Evolutionary conservation across 352 stramenopile genomes (phyloP).

Genomic region (Thalassiosira ordinaria): DNA sequence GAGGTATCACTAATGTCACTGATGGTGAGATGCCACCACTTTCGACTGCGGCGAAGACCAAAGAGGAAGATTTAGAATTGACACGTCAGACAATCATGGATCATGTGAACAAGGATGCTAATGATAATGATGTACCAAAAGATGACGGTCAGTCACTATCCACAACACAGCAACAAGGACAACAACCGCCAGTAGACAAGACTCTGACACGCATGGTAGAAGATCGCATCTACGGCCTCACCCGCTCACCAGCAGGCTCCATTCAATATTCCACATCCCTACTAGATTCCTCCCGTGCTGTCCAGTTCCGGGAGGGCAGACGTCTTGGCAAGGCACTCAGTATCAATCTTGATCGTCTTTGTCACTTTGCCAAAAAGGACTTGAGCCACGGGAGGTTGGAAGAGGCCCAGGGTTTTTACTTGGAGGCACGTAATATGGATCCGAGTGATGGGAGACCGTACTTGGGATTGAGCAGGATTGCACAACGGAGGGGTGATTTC

Average conservation of each 20-base stretch:
- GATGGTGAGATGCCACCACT: not conserved
- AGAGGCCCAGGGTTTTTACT: conserved; percentile 74
- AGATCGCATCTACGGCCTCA: conserved; percentile 78
- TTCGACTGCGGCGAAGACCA: not conserved
- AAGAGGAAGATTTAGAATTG: conserved; percentile 24
- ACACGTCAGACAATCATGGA: conserved; percentile 27
- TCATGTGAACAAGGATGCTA: conserved; percentile 5
- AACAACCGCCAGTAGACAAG: conserved; percentile 49
- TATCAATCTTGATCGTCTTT: conserved; percentile 79
- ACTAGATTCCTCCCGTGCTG: conserved; percentile 63
- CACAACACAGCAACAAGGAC: not conserved
- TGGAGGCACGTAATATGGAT: conserved; percentile 68
- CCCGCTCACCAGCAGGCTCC: conserved; percentile 44
- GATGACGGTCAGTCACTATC: not conserved
- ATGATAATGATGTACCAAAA: not conserved
- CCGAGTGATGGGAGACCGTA: conserved; percentile 81
- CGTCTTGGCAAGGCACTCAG: conserved; percentile 71
- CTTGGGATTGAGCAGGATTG: conserved; percentile 77
- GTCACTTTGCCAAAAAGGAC: conserved; percentile 80
- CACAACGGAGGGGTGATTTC: conserved; percentile 75
- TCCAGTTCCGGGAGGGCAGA: conserved; percentile 80
- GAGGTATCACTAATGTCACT: not conserved
- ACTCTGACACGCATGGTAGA: conserved; percentile 78
- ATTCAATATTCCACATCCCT: conserved; percentile 77
- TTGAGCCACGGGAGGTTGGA: conserved; percentile 65